Evolutionary conservation across 495 filamentous ascomycete genomes (phyloP), one percentile per base, ranked within the genome.

Genomic region (Hypoxylon intermedium): DNA sequence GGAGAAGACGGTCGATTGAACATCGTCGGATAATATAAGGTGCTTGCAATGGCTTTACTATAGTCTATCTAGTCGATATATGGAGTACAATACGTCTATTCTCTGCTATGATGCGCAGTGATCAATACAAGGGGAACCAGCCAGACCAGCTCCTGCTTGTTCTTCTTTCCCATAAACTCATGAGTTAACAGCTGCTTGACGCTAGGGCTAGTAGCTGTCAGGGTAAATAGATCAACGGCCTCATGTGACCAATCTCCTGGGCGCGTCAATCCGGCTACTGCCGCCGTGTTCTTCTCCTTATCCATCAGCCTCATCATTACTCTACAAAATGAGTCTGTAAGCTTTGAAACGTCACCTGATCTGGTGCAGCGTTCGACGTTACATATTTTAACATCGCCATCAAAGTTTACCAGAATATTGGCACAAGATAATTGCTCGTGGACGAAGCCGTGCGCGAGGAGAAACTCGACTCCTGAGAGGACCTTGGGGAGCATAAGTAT

Each of bases 401-500:
- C 30, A 13, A 50, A 37, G 23, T 50, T 50, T 12, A 36, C 28
- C n/a, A 50, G 30, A 50, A 34, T 12, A 21, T 50, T 37, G 3
- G 30, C 30, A 36, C 26, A 50, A 18, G 16, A 50, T 9, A 50
- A 34, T 31, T 37, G 26, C 15, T 50, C 16, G 23, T 50, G 16
- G 23, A 50, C 30, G 9, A 50, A 21, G 30, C 46, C 46, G 16
- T 34, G 36, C 30, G 12, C 30, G 16, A 31, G 46, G 46, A 50
- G 46, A 21, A 50, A 50, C 23, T 50, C 46, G 6, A 50, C n/a
- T 34, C 46, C 30, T n/a, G 46, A 34, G 16, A 50, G 30, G 26
- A 50, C 30, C 46, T 50, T 34, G 36, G 6, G 19, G 46, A 19
- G 13, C 23, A 18, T 50, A 2, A 37, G 46, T 9, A 33, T 33